Evolutionary conservation across 1,284 basidiomycete genomes (phyloP).

Genomic region (Papiliotrema laurentii): DNA sequence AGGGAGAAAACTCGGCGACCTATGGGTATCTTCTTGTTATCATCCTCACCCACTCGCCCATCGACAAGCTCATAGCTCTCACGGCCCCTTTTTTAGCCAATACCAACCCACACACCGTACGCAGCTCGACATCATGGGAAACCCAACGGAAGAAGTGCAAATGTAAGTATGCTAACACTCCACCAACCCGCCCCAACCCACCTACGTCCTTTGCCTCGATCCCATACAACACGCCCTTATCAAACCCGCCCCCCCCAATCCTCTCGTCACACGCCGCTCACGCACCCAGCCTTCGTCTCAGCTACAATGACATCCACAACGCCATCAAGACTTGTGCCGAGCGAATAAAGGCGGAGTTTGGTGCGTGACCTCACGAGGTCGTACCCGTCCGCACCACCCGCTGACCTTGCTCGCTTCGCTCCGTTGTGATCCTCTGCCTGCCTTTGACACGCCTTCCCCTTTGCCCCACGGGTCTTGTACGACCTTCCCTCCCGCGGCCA

Average conservation of each 20-base stretch:
- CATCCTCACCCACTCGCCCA: too few relatives aligned
- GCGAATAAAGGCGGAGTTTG: conserved; percentile 45
- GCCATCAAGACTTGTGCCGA: conserved; percentile 42
- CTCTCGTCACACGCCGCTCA: too few relatives aligned
- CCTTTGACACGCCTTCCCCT: background rate
- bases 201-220: too few relatives aligned
- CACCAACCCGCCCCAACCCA: too few relatives aligned
- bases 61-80: background rate
- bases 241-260: too few relatives aligned
- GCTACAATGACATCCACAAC: conserved; percentile 49
- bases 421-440: background rate
- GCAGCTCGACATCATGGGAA: conserved; percentile 16
- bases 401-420: background rate
- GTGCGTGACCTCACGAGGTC: conserved; percentile 18
- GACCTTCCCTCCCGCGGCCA: background rate
- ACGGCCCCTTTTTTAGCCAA: background rate
- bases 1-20: too few relatives aligned
- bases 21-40: too few relatives aligned
- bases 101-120: background rate
- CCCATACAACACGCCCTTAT: too few relatives aligned
- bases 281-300: conserved; percentile 43
- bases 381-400: background rate
- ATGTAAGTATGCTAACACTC: conserved; percentile 11
- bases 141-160: conserved; percentile 14
- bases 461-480: background rate